These are phyloP conservation scores for Cubamyces sp. DNA, from an alignment of 768 basidiomycete genomes.

Conservation along the genomic window DNA sequence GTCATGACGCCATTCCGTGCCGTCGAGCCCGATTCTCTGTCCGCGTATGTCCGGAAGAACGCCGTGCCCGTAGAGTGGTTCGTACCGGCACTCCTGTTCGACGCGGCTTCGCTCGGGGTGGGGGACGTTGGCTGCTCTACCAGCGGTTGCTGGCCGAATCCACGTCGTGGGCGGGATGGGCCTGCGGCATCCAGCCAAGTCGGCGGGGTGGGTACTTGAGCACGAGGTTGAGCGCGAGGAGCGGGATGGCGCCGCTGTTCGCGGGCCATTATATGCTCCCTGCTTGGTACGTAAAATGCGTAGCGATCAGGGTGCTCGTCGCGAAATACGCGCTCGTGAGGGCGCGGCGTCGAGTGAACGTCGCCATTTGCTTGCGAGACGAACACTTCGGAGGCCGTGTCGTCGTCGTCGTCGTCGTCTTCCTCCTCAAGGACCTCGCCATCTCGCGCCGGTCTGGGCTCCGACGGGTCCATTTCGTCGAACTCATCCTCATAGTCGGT, in stretches of 20 bases:
- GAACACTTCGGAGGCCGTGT: conserved; percentile 23
- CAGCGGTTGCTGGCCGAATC: conserved; percentile 56
- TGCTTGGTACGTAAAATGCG: neutral
- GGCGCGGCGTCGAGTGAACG: conserved; percentile 9
- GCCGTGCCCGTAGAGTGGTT: conserved; percentile 58
- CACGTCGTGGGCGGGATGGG: conserved; percentile 59
- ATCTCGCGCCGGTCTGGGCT: neutral
- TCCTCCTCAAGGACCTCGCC: conserved; percentile 39
- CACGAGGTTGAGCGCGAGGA: conserved; percentile 25
- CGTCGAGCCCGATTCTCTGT: conserved; percentile 35
- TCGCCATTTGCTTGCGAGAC: conserved; percentile 2
- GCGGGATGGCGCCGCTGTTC: conserved; percentile 26
- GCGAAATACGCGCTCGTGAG: conserved; percentile 3
- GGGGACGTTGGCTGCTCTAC: conserved; percentile 58
- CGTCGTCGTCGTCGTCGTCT: conserved; percentile 26
- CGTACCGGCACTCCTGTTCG: conserved; percentile 55
- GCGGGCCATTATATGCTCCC: conserved; percentile 30
- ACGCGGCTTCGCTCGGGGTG: conserved; percentile 62
- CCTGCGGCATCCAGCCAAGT: conserved; percentile 30
- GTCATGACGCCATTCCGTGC: conserved; percentile 56
- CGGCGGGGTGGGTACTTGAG: conserved; percentile 18
- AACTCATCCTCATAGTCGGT: conserved; percentile 42
- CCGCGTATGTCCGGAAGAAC: conserved; percentile 66
- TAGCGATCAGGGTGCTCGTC: neutral
- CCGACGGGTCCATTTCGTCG: conserved; percentile 3